Evolutionary conservation across 441 rosid genomes (phyloP).

Genomic region (Theobroma grandiflorum): DNA sequence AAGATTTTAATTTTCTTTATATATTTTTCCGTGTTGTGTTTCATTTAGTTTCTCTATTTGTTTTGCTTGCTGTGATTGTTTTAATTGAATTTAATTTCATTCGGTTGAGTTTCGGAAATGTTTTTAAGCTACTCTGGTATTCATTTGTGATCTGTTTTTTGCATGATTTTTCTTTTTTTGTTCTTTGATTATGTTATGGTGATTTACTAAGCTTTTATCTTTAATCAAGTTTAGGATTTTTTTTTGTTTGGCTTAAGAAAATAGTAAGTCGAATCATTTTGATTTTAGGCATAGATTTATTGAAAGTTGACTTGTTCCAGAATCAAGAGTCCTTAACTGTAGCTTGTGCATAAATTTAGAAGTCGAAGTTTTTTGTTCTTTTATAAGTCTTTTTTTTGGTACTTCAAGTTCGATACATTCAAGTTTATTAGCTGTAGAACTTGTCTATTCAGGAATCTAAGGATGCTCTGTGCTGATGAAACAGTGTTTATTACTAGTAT

Average conservation of each 20-base stretch:
- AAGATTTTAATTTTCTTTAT: background rate
- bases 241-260: background rate
- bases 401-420: background rate
- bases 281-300: slow-evolving; percentile 24
- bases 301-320: slow-evolving; percentile 31
- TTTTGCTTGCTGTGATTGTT: background rate
- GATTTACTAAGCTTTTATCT: background rate
- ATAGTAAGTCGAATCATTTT: slow-evolving; percentile 3
- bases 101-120: slow-evolving; percentile 20
- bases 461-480: slow-evolving; percentile 29
- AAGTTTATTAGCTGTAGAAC: background rate
- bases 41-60: slow-evolving; percentile 26
- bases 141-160: slow-evolving; percentile 33
- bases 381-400: background rate
- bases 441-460: background rate
- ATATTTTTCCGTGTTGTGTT: background rate
- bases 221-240: slow-evolving; percentile 1
- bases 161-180: background rate
- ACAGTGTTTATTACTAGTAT: slow-evolving; percentile 29
- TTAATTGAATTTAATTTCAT: slow-evolving; percentile 19
- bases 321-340: slow-evolving; percentile 21
- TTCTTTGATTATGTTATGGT: background rate
- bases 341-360: slow-evolving; percentile 18
- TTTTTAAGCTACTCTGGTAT: slow-evolving; percentile 5
- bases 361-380: background rate